Base-by-base conservation (phyloP, 2,329 filamentous ascomycete species). In the Penicillium sp. region DNA sequence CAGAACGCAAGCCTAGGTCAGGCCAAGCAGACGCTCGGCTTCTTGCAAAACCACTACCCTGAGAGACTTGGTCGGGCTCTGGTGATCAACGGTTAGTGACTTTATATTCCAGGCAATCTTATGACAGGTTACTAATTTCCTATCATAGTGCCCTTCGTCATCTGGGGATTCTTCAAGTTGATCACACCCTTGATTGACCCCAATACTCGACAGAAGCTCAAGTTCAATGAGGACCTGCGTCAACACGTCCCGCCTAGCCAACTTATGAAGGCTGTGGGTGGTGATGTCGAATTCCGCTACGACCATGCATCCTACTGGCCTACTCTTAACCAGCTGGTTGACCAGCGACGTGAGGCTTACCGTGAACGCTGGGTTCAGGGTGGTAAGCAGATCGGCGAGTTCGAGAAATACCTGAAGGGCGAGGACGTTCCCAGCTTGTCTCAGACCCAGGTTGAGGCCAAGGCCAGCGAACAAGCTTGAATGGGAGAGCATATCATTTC, bases 181-280 rank as follows among this genome's bases (percentile, higher is more conserved):
- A 93, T 99, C 77, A 92, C 87, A 5, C 92, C 93, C 39, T 97
- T 99, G 77, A 96, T 99, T 77, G 94, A 99, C 76, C 94, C 94
- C 8, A 80, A 93, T 68, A 99, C 94, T 10, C 87, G 90, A 58
- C 87, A 94, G 70, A 99, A 99, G 82, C 87, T 99, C 79, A 96
- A 94, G 79, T 97, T 96, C 83, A 97, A 97, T 80, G 92, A 96
- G 75, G 89, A 96, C 71, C 87, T 96, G 80, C 83, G 83, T 66
- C 81, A 89, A 65, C 91, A 92, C 73, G 89, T 99, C 21, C 92
- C 92, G 6, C 77, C 86, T 8, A 82, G 88, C 68, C 93, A 97
- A 73, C 84, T 99, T 53, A 89, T 91, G 87, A 88, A 86, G 68
- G 82, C 87, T 57, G 87, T 89, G 68, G 87, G 88, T 48, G 93